Evolutionary conservation across 2,329 filamentous ascomycete genomes (phyloP).

Genomic region (Dactylellina parvicollis): DNA sequence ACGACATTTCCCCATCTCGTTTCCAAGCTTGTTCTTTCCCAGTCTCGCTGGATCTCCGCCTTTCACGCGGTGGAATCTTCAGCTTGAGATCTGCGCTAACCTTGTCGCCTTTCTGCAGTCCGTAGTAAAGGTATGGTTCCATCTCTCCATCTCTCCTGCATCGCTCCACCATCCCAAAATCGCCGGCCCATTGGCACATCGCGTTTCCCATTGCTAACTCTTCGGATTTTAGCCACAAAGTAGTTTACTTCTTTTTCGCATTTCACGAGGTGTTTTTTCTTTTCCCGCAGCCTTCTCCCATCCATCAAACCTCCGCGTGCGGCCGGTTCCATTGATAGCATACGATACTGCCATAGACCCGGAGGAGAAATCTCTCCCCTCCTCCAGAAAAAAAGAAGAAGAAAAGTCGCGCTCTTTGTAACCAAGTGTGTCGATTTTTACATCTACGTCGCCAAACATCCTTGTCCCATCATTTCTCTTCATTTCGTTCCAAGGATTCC

Average conservation of each 20-base stretch:
- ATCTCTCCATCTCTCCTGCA: constrained; percentile 6
- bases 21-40: constrained; percentile 10
- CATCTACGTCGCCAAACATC: no score
- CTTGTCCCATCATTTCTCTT: constrained; percentile 12
- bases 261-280: constrained; percentile 44
- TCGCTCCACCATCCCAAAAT: constrained; percentile 6
- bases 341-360: constrained; percentile 27
- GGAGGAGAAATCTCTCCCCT: constrained; percentile 13
- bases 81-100: constrained; percentile 48
- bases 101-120: constrained; percentile 29
- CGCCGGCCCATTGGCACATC: constrained; percentile 28
- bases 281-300: constrained; percentile 34
- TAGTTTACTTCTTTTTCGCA: constrained; percentile 22
- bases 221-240: constrained; percentile 8
- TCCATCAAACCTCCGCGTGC: constrained; percentile 48
- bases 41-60: constrained; percentile 32
- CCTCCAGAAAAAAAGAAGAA: neutral
- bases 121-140: constrained; percentile 42
- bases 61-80: constrained; percentile 32
- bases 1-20: neutral
- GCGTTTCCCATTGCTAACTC: constrained; percentile 33
- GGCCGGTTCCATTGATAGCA: constrained; percentile 53
- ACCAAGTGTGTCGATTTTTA: constrained; percentile 48
- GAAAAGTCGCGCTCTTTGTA: constrained; percentile 50
- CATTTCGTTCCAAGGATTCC: constrained; percentile 19